Percentiles rank a stretch among this genome's conserved stretches.
Evolutionary conservation across 768 basidiomycete genomes (phyloP).

Genomic region (Boletus edulis): DNA sequence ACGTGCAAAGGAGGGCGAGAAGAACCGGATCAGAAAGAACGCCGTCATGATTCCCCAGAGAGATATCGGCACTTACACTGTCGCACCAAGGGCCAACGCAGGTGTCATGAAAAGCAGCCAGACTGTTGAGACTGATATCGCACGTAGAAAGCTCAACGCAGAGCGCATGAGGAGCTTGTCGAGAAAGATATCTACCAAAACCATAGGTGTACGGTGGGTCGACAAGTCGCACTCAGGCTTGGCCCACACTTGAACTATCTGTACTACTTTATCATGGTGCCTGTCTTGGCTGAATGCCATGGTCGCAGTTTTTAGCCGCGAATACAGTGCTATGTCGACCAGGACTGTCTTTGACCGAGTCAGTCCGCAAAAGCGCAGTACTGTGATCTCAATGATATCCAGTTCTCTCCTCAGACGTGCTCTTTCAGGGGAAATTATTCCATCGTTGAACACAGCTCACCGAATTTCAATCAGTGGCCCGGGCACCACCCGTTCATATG

Average conservation of each 20-base stretch:
- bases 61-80: slow-evolving; percentile 72
- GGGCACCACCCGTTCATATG: too few species aligned
- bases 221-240: neutral
- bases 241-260: neutral
- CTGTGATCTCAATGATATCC: too few species aligned
- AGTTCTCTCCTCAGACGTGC: too few species aligned
- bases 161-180: slow-evolving; percentile 70
- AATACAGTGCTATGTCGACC: too few species aligned
- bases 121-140: slow-evolving; percentile 73
- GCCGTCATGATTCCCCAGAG: slow-evolving; percentile 82
- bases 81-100: slow-evolving; percentile 64
- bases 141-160: slow-evolving; percentile 69
- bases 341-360: too few species aligned
- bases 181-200: slow-evolving; percentile 39
- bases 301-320: too few species aligned
- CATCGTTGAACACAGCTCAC: too few species aligned
- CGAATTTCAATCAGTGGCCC: too few species aligned
- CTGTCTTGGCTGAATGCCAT: neutral
- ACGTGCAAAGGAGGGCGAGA: slow-evolving; percentile 65
- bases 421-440: too few species aligned
- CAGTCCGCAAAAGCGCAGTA: too few species aligned
- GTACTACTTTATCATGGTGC: neutral
- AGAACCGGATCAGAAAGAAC: slow-evolving; percentile 67
- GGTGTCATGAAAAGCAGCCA: slow-evolving; percentile 49
- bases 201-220: slow-evolving; percentile 9